Evolutionary conservation across 345 rosid species (phyloP), one percentile per base, ranked within the genome.

Genomic region (Salix viminalis): DNA sequence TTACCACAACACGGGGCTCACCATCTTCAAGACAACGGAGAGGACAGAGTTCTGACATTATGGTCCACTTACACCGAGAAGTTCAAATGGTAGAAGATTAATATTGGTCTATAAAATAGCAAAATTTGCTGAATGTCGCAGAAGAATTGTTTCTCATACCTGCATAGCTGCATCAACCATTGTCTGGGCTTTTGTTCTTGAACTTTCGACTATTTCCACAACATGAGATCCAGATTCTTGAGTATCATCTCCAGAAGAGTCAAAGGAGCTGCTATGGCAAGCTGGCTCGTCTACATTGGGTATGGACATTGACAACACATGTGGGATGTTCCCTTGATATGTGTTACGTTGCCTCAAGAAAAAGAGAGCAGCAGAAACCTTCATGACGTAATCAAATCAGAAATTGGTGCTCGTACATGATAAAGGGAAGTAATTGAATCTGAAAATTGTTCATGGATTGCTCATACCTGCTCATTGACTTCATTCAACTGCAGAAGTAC

Each of bases 311-410:
- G 68, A 56, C 84, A 83, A 71, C 72, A 72, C 52, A 58, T 71
- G 71, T 28, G 82, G 76, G 37, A 60, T 73, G 82, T 75, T 83
- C 81, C 86, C 92, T 76, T 88, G 91, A 80, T 92, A 92, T 18
- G 97, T 90, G 82, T 92, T 92, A 10, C 94, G 90, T 69, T 89
- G 91, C 83, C 97, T 88, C 86, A 90, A 87, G 80, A 85, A 81
- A 79, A 82, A 84, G 64, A 90, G 88, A 71, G 97, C 93, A 83
- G 86, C 81, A 68, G 94, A 86, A 87, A 92, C 94, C 97, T 92
- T 76, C 62, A 89, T 14, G 30, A 75, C 36, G 65, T 15, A 36
- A 79, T 58, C 76, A 69, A 69, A 32, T 73, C 74, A 73, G 64
- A 67, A 60, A 77, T 42, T 72, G 69, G 10, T 18, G 21, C 69